phyloP scores from a whole-genome alignment of 2,329 filamentous ascomycete genomes.

The Stenocarpella maydis region DNA sequence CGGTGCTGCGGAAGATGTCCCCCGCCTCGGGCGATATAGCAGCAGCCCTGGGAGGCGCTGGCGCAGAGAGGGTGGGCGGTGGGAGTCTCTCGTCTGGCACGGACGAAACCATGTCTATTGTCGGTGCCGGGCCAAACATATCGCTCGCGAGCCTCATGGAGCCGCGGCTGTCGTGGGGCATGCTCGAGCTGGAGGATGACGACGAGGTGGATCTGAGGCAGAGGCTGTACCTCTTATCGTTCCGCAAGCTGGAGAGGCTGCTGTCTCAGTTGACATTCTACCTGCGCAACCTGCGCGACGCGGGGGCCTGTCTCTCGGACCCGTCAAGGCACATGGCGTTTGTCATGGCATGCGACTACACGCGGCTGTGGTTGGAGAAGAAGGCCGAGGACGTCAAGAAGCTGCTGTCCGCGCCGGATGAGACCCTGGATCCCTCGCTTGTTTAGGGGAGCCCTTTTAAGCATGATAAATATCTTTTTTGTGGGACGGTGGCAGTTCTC shows the following conservation, averaged over 20 bases:
- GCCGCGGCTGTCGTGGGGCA: slow-evolving; percentile 14
- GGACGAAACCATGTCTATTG: neutral
- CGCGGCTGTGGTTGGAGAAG: slow-evolving; percentile 18
- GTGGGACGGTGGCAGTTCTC: neutral
- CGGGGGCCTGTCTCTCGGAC: neutral
- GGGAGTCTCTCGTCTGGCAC: neutral
- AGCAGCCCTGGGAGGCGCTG: neutral
- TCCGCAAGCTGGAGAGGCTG: slow-evolving; percentile 22
- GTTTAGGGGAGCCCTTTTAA: neutral
- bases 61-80: neutral
- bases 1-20: neutral
- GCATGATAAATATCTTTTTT: neutral
- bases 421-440: neutral
- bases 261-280: slow-evolving; percentile 13
- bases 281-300: slow-evolving; percentile 9
- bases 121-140: neutral
- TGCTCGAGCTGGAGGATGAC: slow-evolving; percentile 22
- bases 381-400: slow-evolving; percentile 23
- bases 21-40: neutral
- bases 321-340: slow-evolving; percentile 22
- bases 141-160: neutral
- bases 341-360: slow-evolving; percentile 22
- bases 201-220: slow-evolving; percentile 20
- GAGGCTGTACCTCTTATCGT: slow-evolving; percentile 17
- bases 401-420: neutral